Percentiles rank a stretch among this genome's conserved stretches.
Evolutionary conservation across 2,329 filamentous ascomycete genomes (phyloP).

Genomic region (Pseudocercospora crystallina): DNA sequence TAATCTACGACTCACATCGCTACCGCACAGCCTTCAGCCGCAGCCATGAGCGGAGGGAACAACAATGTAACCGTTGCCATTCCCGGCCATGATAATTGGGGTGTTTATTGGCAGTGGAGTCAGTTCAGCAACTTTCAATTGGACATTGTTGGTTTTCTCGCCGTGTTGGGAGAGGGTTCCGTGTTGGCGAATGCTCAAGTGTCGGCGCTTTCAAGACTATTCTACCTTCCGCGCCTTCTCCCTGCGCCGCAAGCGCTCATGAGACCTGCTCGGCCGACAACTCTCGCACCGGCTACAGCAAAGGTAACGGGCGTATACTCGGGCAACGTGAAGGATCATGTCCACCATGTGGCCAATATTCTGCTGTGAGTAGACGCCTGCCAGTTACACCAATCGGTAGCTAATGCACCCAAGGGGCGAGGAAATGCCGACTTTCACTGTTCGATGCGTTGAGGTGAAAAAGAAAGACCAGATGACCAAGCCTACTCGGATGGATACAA

Average conservation of each 20-base stretch:
- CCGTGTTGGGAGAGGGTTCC: slow-evolving; percentile 53
- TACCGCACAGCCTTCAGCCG: neutral
- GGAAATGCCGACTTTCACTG: slow-evolving; percentile 23
- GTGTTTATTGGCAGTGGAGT: slow-evolving; percentile 39
- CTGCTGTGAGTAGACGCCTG: slow-evolving; percentile 39
- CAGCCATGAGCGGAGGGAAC: slow-evolving; percentile 27
- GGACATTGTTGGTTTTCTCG: slow-evolving; percentile 58
- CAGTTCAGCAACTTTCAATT: slow-evolving; percentile 46
- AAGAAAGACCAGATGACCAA: slow-evolving; percentile 8
- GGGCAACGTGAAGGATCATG: slow-evolving; percentile 46
- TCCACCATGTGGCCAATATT: slow-evolving; percentile 52
- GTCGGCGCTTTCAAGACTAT: slow-evolving; percentile 50
- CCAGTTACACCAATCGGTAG: neutral
- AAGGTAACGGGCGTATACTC: slow-evolving; percentile 48
- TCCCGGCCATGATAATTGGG: slow-evolving; percentile 26
- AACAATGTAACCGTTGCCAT: slow-evolving; percentile 29
- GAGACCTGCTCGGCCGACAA: slow-evolving; percentile 44
- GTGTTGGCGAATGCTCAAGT: slow-evolving; percentile 52
- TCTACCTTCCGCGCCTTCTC: slow-evolving; percentile 51
- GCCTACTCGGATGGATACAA: slow-evolving; percentile 22
- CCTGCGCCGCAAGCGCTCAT: slow-evolving; percentile 54
- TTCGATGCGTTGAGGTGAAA: slow-evolving; percentile 32
- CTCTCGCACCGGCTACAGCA: slow-evolving; percentile 42
- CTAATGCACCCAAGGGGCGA: slow-evolving; percentile 13
- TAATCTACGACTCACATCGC: no score